phyloP scores from a whole-genome alignment of 345 rosid genomes.

The Raphanus raphanistrum region DNA sequence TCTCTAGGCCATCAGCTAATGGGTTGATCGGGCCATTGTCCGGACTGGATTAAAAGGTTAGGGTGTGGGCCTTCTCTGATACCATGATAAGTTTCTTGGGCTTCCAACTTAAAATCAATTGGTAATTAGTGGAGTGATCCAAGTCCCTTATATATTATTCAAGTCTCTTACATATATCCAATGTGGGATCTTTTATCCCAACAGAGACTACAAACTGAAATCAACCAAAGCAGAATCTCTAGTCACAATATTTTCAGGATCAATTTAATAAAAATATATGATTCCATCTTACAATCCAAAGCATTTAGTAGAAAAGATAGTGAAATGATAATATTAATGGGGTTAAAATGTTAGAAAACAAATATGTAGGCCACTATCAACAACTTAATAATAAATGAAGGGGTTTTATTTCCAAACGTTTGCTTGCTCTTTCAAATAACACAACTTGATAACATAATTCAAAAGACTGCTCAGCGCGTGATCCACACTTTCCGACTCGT shows the following conservation, averaged over 20 bases:
- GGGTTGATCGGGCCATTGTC: too few species aligned
- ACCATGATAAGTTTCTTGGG: too few species aligned
- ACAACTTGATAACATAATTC: too few species aligned
- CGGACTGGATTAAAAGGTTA: too few species aligned
- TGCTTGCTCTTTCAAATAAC: neutral
- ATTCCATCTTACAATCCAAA: neutral
- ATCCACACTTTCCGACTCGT: conserved; percentile 2
- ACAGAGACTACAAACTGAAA: neutral
- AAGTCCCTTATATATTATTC: too few species aligned
- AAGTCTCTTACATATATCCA: too few species aligned
- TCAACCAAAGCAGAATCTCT: neutral
- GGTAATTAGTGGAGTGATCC: too few species aligned
- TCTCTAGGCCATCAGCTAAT: too few species aligned
- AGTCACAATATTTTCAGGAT: neutral
- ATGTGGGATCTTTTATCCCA: too few species aligned
- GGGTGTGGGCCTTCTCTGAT: too few species aligned
- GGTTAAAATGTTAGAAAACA: neutral
- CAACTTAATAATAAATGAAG: neutral
- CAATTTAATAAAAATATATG: neutral
- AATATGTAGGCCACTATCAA: neutral
- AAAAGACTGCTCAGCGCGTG: neutral
- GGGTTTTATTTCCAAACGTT: conserved; percentile 1
- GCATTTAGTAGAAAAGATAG: neutral
- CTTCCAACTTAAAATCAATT: too few species aligned
- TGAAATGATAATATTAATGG: neutral